phyloP scores from a whole-genome alignment of 352 stramenopile species.

The Pythium brassicae region DNA sequence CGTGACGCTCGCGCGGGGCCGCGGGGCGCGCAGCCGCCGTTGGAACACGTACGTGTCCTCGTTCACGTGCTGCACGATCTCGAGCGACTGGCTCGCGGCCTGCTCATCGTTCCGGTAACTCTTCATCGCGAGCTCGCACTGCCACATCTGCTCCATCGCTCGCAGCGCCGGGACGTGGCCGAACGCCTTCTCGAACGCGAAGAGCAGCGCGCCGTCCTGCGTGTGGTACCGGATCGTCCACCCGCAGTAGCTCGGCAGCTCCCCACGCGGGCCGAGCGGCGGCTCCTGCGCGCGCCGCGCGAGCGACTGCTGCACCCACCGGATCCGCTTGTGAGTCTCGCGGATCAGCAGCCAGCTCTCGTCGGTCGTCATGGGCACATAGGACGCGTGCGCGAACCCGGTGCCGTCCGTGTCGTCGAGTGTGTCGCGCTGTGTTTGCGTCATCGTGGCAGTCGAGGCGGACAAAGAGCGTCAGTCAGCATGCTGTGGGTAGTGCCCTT shows the following conservation, averaged over 20 bases:
- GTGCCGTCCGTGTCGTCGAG: background rate
- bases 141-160: constrained; percentile 41
- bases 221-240: constrained; percentile 22
- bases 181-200: constrained; percentile 47
- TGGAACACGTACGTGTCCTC: constrained; percentile 52
- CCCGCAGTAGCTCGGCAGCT: constrained; percentile 19
- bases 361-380: constrained; percentile 12
- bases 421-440: constrained; percentile 3
- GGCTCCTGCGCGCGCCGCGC: background rate
- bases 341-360: constrained; percentile 20
- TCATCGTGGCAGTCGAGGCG: no score
- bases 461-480: no score
- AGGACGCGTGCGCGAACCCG: background rate
- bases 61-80: constrained; percentile 48
- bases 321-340: constrained; percentile 12
- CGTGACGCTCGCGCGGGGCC: constrained; percentile 23
- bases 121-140: constrained; percentile 33
- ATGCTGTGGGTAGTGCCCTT: no score
- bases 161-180: constrained; percentile 24
- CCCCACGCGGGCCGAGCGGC: background rate
- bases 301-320: constrained; percentile 14
- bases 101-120: constrained; percentile 34
- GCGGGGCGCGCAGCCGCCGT: constrained; percentile 27
- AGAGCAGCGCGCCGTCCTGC: constrained; percentile 29
- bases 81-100: constrained; percentile 25